phyloP scores from a whole-genome alignment of 352 stramenopile genomes.

The Phytophthora capsici region DNA sequence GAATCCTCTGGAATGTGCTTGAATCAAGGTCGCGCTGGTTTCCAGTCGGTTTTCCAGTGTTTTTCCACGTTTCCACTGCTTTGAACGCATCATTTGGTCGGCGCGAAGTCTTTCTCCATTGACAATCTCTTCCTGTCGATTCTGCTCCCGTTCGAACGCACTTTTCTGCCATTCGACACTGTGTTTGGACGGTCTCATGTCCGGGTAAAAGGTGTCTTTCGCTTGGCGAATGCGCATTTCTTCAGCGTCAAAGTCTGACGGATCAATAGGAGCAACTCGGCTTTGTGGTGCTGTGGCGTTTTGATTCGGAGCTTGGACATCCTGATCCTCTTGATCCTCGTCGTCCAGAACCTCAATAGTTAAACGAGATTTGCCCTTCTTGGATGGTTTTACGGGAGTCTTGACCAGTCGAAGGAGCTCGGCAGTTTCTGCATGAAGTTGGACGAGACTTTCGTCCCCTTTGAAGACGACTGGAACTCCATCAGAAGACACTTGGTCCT shows the following conservation, averaged over 20 bases:
- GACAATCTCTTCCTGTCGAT: conserved; percentile 43
- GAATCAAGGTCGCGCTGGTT: conserved; percentile 65
- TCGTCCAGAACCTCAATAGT: conserved; percentile 80
- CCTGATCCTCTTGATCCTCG: conserved; percentile 28
- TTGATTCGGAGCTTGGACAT: conserved; percentile 1
- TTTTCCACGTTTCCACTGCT: conserved; percentile 20
- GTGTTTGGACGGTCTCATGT: conserved; percentile 60
- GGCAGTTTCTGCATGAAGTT: conserved; percentile 65
- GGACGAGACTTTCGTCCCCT: conserved; percentile 57
- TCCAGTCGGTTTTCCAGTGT: conserved; percentile 53
- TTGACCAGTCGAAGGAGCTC: conserved; percentile 68
- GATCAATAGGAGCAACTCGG: conserved; percentile 31
- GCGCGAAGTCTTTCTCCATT: conserved; percentile 19
- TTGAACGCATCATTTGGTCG: conserved; percentile 29
- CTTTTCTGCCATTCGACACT: conserved; percentile 49
- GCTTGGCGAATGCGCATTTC: conserved; percentile 59
- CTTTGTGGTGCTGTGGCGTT: not conserved
- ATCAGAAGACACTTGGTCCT: conserved; percentile 18
- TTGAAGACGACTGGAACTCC: conserved; percentile 37
- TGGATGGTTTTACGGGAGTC: conserved; percentile 33
- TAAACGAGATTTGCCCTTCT: conserved; percentile 47
- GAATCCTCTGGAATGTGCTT: conserved; percentile 67
- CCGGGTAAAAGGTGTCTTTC: conserved; percentile 68
- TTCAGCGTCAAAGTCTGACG: conserved; percentile 60
- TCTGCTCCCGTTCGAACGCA: conserved; percentile 46